Conservation (phyloP, 1,284 basidiomycete genomes). For the Puccinia novopanici region DNA sequence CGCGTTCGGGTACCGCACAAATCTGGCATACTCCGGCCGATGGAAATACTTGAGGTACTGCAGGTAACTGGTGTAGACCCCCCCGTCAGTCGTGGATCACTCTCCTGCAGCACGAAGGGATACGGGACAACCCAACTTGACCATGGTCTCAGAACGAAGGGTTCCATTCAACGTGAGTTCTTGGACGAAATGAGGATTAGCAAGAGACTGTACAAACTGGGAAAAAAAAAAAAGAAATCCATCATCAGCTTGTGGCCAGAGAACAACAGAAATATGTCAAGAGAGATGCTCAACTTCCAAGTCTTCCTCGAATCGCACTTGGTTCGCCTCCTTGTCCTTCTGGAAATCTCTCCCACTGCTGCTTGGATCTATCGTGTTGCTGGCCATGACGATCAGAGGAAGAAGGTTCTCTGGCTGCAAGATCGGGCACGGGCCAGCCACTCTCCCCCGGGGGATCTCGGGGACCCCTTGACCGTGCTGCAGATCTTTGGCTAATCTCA, state of each 20-base stretch:
- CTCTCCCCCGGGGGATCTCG: too few relatives aligned
- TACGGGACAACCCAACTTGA: conserved; percentile 29
- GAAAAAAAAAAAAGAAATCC: too few relatives aligned
- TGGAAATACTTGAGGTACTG: conserved; percentile 46
- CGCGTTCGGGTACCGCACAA: conserved; percentile 35
- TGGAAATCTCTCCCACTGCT: neutral
- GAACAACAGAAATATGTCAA: neutral
- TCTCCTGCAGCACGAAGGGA: neutral
- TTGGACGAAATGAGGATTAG: conserved; percentile 49
- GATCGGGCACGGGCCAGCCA: too few relatives aligned
- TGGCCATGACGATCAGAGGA: conserved; percentile 5
- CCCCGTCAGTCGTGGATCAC: too few relatives aligned
- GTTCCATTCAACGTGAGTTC: conserved; percentile 46
- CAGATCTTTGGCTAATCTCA: too few relatives aligned
- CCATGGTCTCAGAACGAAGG: conserved; percentile 41
- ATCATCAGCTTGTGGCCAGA: neutral
- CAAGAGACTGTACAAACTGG: conserved; percentile 46
- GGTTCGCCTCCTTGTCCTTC: conserved; percentile 34
- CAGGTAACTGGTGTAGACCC: conserved; percentile 14
- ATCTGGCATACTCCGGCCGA: conserved; percentile 33
- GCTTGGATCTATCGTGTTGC: neutral
- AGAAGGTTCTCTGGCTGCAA: too few relatives aligned
- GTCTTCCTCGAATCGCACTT: conserved; percentile 47
- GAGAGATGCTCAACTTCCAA: conserved; percentile 28
- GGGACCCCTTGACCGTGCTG: too few relatives aligned